Evolutionary conservation across 139 green algal species (phyloP).

Genomic region (Astrephomene gubernaculifera): DNA sequence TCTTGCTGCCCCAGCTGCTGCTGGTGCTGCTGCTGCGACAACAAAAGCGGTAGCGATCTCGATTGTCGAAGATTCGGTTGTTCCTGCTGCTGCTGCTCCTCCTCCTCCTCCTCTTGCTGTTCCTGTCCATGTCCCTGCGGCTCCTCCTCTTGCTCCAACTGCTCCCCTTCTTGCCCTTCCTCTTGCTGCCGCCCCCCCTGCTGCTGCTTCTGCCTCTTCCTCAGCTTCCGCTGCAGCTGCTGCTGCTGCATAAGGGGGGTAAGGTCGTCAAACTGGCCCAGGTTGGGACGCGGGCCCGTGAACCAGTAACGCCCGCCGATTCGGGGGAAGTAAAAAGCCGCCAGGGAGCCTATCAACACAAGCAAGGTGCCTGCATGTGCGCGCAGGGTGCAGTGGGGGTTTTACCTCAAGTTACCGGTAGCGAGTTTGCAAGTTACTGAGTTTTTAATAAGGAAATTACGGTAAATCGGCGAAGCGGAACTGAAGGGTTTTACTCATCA

Average conservation of each 20-base stretch:
- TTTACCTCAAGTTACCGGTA: neutral
- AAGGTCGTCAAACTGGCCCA: conserved; percentile 19
- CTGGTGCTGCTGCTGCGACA: neutral
- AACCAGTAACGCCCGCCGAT: conserved; percentile 36
- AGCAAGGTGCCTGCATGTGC: neutral
- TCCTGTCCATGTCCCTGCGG: too few relatives aligned
- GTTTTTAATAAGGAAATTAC: neutral
- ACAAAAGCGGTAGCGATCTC: too few relatives aligned
- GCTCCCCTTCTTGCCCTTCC: neutral
- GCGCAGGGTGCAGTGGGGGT: neutral
- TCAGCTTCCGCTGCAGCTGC: neutral
- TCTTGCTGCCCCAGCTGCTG: neutral
- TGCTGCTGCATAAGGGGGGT: neutral
- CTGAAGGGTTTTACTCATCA: neutral
- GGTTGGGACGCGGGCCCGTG: conserved; percentile 30
- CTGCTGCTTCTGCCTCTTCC: neutral
- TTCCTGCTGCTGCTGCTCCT: conserved; percentile 9
- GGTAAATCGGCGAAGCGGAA: too few relatives aligned
- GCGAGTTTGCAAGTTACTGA: too few relatives aligned
- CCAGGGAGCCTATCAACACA: neutral
- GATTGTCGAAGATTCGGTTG: too few relatives aligned
- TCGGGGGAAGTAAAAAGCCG: conserved; percentile 19
- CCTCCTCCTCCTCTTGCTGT: neutral
- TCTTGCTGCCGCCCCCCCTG: neutral
- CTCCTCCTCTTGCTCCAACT: too few relatives aligned